Conservation (phyloP, 805 yeast species). For the Candida ortonii region DNA sequence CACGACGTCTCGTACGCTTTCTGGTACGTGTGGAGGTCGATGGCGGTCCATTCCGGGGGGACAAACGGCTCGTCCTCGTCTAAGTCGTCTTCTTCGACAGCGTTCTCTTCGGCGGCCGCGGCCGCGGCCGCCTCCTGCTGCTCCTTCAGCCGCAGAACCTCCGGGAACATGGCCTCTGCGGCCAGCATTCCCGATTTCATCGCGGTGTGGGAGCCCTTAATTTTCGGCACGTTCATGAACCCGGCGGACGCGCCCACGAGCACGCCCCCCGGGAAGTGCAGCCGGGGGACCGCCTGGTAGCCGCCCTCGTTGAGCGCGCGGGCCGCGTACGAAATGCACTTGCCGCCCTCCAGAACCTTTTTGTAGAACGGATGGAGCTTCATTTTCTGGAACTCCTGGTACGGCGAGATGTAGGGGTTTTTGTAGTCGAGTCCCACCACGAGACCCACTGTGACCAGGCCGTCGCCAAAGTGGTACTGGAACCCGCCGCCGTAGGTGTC, state of each 20-base stretch:
- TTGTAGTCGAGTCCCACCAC: constrained; percentile 92
- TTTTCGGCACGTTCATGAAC: constrained; percentile 94
- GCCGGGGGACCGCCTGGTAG: constrained; percentile 83
- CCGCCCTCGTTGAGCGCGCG: constrained; percentile 98
- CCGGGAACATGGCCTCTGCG: constrained; percentile 71
- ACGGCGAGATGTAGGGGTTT: constrained; percentile 94
- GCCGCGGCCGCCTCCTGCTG: constrained; percentile 38
- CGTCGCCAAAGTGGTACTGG: constrained; percentile 95
- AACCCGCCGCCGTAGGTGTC: constrained; percentile 95
- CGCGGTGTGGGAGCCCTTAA: constrained; percentile 97
- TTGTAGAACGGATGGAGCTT: constrained; percentile 86
- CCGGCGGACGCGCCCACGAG: constrained; percentile 96
- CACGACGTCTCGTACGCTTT: constrained; percentile 69
- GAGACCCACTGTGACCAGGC: constrained; percentile 86
- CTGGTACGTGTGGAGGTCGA: constrained; percentile 61
- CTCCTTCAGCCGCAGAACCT: constrained; percentile 45
- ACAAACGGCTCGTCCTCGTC: constrained; percentile 36
- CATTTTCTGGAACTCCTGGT: constrained; percentile 92
- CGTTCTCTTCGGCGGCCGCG: constrained; percentile 40
- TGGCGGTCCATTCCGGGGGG: constrained; percentile 38
- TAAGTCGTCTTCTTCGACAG: constrained; percentile 38
- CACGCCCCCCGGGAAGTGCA: constrained; percentile 94
- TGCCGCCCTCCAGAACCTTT: constrained; percentile 77
- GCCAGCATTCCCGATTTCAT: constrained; percentile 95
- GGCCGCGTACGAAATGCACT: constrained; percentile 91